A percentile compares a stretch with the other conserved stretches of the same genome.
These are phyloP conservation scores for Cutaneotrichosporon arboriforme DNA, from an alignment of 1,284 basidiomycete genomes.

Conservation along the genomic window DNA sequence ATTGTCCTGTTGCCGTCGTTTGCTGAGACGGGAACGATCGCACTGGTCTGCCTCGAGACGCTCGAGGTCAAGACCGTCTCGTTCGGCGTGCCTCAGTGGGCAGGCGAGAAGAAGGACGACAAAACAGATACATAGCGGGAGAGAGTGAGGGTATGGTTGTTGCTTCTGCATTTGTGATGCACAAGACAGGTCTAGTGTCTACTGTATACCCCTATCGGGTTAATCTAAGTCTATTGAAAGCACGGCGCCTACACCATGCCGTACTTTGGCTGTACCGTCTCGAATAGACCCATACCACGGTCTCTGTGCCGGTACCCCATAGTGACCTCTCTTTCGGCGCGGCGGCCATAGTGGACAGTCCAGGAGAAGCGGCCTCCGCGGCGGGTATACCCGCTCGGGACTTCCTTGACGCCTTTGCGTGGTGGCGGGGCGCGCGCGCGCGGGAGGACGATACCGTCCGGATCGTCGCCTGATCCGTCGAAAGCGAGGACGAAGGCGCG, in stretches of 20 bases:
- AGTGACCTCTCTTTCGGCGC: constrained; percentile 17
- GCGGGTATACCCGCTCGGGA: constrained; percentile 26
- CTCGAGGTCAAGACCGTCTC: constrained; percentile 52
- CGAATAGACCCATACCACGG: constrained; percentile 30
- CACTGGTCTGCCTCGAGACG: constrained; percentile 58
- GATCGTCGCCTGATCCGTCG: constrained; percentile 27
- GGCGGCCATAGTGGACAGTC: constrained; percentile 33
- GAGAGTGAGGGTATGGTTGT: background rate
- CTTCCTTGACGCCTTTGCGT: constrained; percentile 9
- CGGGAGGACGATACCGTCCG: constrained; percentile 19
- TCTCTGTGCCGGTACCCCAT: constrained; percentile 39
- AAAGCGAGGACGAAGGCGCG: constrained; percentile 44
- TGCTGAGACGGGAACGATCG: constrained; percentile 59
- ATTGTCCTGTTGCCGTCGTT: constrained; percentile 83
- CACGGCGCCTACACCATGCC: background rate
- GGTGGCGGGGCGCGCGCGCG: constrained; percentile 11
- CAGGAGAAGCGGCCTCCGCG: constrained; percentile 33
- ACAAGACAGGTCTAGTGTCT: background rate
- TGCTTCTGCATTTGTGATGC: background rate
- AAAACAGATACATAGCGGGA: background rate
- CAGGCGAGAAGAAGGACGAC: constrained; percentile 20
- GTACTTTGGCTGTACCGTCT: constrained; percentile 7
- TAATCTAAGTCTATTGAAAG: background rate
- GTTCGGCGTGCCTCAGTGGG: constrained; percentile 46
- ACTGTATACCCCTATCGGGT: no score